Conservation (phyloP, 495 filamentous ascomycete species). For the Lophium mytilinum region DNA sequence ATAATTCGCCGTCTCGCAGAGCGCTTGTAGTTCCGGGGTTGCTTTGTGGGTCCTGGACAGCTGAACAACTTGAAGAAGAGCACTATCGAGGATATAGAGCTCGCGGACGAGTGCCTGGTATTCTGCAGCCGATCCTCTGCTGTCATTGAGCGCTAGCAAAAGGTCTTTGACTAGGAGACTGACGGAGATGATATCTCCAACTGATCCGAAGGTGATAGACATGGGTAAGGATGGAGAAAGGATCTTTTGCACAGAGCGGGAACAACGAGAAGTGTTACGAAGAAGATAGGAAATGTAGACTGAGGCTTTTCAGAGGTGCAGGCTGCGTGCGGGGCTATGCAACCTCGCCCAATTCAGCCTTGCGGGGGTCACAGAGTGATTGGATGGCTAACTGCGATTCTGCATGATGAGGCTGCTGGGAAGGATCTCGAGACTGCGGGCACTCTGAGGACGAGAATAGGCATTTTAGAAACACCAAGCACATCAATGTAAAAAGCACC, state of each 20-base stretch:
- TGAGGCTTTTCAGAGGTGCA: too few relatives aligned
- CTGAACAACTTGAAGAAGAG: conserved; percentile 26
- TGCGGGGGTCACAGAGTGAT: too few relatives aligned
- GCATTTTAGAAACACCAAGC: too few relatives aligned
- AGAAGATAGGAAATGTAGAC: too few relatives aligned
- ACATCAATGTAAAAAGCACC: too few relatives aligned
- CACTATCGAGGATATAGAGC: conserved; percentile 27
- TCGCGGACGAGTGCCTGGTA: conserved; percentile 28
- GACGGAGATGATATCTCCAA: conserved; percentile 33
- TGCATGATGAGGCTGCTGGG: too few relatives aligned
- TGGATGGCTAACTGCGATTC: too few relatives aligned
- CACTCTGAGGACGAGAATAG: too few relatives aligned
- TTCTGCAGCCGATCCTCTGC: conserved; percentile 26
- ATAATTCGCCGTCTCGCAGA: conserved; percentile 1
- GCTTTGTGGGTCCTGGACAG: conserved; percentile 10
- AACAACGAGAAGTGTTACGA: too few relatives aligned
- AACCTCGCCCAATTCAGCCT: too few relatives aligned
- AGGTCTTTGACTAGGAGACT: conserved; percentile 32
- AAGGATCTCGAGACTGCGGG: too few relatives aligned
- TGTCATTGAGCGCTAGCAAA: conserved; percentile 29
- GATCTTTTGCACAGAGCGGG: background rate
- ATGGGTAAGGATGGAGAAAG: conserved; percentile 30
- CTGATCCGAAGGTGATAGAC: conserved; percentile 33
- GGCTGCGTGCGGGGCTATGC: too few relatives aligned
- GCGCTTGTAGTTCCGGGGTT: conserved; percentile 7